Evolutionary conservation across 306 rosid species (phyloP).

Genomic region (Cucurbita ficifolia): DNA sequence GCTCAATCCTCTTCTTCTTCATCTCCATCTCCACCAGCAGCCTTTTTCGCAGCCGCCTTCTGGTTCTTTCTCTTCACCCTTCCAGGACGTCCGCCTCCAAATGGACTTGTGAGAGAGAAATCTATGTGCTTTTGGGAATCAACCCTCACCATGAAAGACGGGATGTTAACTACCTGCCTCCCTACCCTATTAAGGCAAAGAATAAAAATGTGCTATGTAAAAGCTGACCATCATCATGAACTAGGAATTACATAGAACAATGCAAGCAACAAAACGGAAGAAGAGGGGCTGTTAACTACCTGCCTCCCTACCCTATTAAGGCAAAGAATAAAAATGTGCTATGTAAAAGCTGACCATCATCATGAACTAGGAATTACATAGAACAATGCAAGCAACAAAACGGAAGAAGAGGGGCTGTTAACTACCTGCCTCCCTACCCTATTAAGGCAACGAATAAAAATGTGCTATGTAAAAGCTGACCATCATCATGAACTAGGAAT

Average conservation of each 20-base stretch:
- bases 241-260: no score
- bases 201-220: no score
- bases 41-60: not conserved
- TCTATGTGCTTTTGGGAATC: not conserved
- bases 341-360: not conserved
- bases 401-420: not conserved
- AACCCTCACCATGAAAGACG: not conserved
- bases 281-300: not conserved
- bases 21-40: not conserved
- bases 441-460: no score
- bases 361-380: no score
- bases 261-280: not conserved
- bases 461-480: no score
- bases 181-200: not conserved
- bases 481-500: not conserved
- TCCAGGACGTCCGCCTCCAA: not conserved
- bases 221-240: not conserved
- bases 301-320: not conserved
- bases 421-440: not conserved
- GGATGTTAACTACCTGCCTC: not conserved
- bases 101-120: not conserved
- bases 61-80: not conserved
- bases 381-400: no score
- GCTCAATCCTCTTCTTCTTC: not conserved
- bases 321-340: no score